Evolutionary conservation across 2,329 filamentous ascomycete genomes (phyloP).

Genomic region (Cladobotryum mycophilum): DNA sequence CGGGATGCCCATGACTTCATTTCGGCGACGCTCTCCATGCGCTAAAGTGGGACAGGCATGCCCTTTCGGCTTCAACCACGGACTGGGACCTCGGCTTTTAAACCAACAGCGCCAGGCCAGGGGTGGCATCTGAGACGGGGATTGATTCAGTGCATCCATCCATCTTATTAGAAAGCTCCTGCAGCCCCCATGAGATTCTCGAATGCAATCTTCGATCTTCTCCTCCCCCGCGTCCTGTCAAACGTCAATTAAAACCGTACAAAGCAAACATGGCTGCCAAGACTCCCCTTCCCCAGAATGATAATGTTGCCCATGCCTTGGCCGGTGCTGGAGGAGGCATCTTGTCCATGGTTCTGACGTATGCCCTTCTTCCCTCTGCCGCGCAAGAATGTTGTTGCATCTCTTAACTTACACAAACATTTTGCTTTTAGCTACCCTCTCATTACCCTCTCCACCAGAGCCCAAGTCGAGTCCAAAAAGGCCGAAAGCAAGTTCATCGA

Average conservation of each 20-base stretch:
- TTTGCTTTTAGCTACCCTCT: conserved; percentile 84
- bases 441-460: conserved; percentile 93
- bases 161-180: neutral
- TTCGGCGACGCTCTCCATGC: conserved; percentile 7
- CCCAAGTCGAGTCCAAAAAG: conserved; percentile 94
- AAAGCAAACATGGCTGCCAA: conserved; percentile 39
- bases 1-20: conserved; percentile 19
- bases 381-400: neutral
- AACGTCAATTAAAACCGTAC: neutral
- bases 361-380: conserved; percentile 24
- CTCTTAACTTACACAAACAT: conserved; percentile 8
- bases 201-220: neutral
- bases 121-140: conserved; percentile 2
- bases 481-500: conserved; percentile 78
- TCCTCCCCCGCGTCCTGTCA: neutral
- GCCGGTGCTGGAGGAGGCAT: conserved; percentile 90
- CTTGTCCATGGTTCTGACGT: conserved; percentile 93
- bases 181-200: neutral
- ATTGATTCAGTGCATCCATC: conserved; percentile 1
- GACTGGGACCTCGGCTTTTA: conserved; percentile 11
- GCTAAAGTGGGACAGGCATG: conserved; percentile 6
- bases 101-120: conserved; percentile 3
- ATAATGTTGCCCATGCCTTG: conserved; percentile 94
- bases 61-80: conserved; percentile 3
- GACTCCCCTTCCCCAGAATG: conserved; percentile 71